Evolutionary conservation across 176 grass and related monocot species (phyloP).

Genomic region (Rhynchospora breviuscula): DNA sequence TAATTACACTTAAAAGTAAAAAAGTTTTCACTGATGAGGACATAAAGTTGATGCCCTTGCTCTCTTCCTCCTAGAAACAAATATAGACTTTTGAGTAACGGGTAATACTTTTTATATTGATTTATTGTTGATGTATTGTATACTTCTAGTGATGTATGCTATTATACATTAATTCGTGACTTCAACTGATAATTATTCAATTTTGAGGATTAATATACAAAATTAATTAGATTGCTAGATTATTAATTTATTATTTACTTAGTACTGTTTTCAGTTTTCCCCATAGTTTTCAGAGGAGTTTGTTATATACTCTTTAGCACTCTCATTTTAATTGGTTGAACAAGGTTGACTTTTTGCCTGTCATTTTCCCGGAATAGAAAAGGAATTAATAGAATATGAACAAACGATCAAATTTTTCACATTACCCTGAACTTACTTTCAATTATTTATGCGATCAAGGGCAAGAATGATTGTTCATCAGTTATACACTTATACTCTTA

Average conservation of each 20-base stretch:
- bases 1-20: neutral
- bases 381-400: neutral
- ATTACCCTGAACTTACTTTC: neutral
- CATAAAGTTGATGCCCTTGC: neutral
- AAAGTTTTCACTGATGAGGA: neutral
- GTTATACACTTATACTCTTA: neutral
- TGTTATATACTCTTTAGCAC: neutral
- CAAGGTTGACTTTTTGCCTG: neutral
- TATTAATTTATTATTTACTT: neutral
- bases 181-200: neutral
- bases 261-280: neutral
- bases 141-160: neutral
- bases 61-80: neutral
- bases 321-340: neutral
- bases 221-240: neutral
- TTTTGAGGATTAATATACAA: neutral
- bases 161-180: neutral
- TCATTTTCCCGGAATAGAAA: neutral
- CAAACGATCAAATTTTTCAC: neutral
- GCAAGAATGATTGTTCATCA: neutral
- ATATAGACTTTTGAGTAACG: neutral
- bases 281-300: no score
- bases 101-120: neutral
- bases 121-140: neutral
- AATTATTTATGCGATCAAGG: neutral